A percentile compares a stretch with the other conserved stretches of the same genome.
These are phyloP conservation scores for Glonium stellatum DNA, from an alignment of 495 filamentous ascomycete species.

Conservation along the genomic window DNA sequence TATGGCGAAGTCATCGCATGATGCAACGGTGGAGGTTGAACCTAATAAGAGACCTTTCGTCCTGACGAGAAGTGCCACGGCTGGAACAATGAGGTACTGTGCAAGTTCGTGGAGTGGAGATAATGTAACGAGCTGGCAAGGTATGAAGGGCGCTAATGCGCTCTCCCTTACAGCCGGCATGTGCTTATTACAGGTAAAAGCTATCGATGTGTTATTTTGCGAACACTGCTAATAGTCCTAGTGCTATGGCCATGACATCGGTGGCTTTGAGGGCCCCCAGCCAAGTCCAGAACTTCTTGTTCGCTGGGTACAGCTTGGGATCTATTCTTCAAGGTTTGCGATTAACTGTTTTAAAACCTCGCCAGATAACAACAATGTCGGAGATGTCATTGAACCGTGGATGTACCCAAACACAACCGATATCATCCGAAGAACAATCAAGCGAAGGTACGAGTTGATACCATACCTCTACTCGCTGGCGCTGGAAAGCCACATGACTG, in stretches of 20 bases:
- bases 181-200: constrained; percentile 49
- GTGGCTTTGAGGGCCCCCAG: constrained; percentile 64
- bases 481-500: constrained; percentile 51
- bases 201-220: not conserved
- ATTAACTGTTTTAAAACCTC: constrained; percentile 73
- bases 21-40: constrained; percentile 49
- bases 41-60: constrained; percentile 55
- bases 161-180: constrained; percentile 60
- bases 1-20: constrained; percentile 58
- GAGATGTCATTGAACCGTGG: constrained; percentile 66
- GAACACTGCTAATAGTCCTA: constrained; percentile 25
- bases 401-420: constrained; percentile 61
- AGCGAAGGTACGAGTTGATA: constrained; percentile 60
- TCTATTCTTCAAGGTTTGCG: constrained; percentile 60
- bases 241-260: constrained; percentile 65
- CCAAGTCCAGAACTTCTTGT: constrained; percentile 61
- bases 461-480: constrained; percentile 61
- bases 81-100: constrained; percentile 60
- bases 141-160: constrained; percentile 60
- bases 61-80: constrained; percentile 59
- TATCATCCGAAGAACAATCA: constrained; percentile 54
- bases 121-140: constrained; percentile 42
- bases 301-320: constrained; percentile 63
- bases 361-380: constrained; percentile 50
- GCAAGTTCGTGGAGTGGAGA: constrained; percentile 55